Percentiles rank a stretch among this genome's conserved stretches.
Conservation (phyloP, 805 yeast species). For the Saccharomycopsis sp. region DNA sequence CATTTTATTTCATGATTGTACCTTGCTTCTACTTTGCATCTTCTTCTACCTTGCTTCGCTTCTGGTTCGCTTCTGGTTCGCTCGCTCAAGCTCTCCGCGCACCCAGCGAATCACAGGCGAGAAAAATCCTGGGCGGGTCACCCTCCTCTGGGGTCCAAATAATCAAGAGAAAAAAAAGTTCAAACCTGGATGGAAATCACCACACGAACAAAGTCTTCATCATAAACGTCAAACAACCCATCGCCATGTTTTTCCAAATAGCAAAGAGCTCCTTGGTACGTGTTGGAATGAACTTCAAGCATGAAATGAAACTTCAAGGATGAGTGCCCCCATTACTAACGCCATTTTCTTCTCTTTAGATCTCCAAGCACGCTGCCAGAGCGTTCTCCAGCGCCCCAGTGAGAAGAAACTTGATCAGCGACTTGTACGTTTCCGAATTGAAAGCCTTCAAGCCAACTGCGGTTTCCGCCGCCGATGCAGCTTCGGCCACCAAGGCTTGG, state of each 20-base stretch:
- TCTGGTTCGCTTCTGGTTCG: no score
- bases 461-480: constrained; percentile 63
- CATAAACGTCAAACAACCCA: not conserved
- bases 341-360: not conserved
- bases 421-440: constrained; percentile 79
- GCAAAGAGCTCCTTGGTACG: constrained; percentile 15
- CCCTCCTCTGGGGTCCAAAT: no score
- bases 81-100: no score
- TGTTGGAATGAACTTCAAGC: not conserved
- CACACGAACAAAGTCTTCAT: no score
- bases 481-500: constrained; percentile 77
- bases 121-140: no score
- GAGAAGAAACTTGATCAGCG: constrained; percentile 57
- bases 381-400: constrained; percentile 30
- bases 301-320: not conserved
- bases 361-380: constrained; percentile 27
- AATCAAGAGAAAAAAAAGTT: no score
- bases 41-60: no score
- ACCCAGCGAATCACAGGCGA: no score
- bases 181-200: no score
- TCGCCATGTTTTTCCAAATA: constrained; percentile 19
- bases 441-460: constrained; percentile 83
- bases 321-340: not conserved
- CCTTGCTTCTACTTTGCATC: no score
- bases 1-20: no score